A percentile compares a stretch with the other conserved stretches of the same genome.
phyloP scores from a whole-genome alignment of 345 rosid genomes.

The Salix koriyanagi region DNA sequence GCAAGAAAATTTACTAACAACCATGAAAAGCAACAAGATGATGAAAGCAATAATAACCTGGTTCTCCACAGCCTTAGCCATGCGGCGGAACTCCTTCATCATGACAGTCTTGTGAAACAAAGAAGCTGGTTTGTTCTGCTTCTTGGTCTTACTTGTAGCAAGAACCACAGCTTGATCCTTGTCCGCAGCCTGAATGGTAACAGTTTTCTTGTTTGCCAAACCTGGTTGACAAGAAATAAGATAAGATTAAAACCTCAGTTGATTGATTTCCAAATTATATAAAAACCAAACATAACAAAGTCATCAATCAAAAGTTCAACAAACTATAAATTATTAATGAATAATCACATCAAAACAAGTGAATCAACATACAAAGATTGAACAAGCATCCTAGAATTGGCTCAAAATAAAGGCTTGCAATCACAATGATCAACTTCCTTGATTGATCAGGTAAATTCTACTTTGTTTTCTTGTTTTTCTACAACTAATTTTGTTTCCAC shows the following conservation, averaged over 20 bases:
- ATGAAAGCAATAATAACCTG: slow-evolving; percentile 36
- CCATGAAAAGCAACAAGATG: background rate
- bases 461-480: too few relatives aligned
- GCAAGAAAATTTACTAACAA: background rate
- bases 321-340: background rate
- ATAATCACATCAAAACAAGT: too few relatives aligned
- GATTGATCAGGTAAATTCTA: too few relatives aligned
- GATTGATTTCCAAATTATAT: background rate
- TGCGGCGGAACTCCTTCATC: slow-evolving; percentile 65
- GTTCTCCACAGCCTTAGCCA: slow-evolving; percentile 64
- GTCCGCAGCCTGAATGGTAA: slow-evolving; percentile 59
- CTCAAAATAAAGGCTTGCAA: too few relatives aligned
- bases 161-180: slow-evolving; percentile 63
- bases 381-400: too few relatives aligned
- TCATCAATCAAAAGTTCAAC: background rate
- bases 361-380: too few relatives aligned
- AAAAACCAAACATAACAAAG: background rate
- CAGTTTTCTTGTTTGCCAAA: slow-evolving; percentile 77
- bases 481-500: too few relatives aligned
- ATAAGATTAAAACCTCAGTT: background rate
- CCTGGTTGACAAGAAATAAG: slow-evolving; percentile 28
- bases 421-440: too few relatives aligned
- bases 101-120: slow-evolving; percentile 53
- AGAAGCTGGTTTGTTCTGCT: slow-evolving; percentile 46
- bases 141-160: slow-evolving; percentile 76